Evolutionary conservation across 116 monocot species (phyloP).

Genomic region (Phalaenopsis hybrid): DNA sequence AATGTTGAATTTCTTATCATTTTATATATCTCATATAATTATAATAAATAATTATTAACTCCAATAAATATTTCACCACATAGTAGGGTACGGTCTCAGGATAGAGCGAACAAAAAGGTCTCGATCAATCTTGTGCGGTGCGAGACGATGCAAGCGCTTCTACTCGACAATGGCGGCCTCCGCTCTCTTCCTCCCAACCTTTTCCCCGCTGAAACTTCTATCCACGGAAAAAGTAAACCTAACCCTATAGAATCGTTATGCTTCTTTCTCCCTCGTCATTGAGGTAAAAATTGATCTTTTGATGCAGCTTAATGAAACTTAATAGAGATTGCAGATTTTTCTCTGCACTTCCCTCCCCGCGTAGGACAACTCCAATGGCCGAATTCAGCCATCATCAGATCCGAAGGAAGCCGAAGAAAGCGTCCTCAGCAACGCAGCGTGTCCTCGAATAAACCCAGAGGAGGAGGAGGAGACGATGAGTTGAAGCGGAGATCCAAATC

Average conservation of each 20-base stretch:
- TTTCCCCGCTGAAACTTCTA: not conserved
- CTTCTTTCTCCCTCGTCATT: conserved; percentile 11
- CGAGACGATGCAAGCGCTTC: conserved; percentile 12
- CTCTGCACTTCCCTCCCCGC: conserved; percentile 3
- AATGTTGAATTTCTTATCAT: too few relatives aligned
- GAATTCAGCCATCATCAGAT: conserved; percentile 18
- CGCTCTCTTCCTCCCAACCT: not conserved
- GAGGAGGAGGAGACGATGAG: not conserved
- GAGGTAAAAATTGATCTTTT: conserved; percentile 29
- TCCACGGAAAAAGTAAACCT: conserved; percentile 7
- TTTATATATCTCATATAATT: too few relatives aligned
- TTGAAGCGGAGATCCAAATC: conserved; percentile 20
- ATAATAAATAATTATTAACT: too few relatives aligned
- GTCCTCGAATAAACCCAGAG: not conserved
- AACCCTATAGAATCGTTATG: not conserved
- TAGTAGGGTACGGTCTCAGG: not conserved
- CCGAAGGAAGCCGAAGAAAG: conserved; percentile 29
- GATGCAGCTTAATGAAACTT: conserved; percentile 62
- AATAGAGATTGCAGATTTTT: conserved; percentile 47
- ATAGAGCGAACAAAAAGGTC: not conserved
- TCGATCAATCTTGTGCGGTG: not conserved
- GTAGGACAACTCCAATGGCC: conserved; percentile 1
- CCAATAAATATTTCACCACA: too few relatives aligned
- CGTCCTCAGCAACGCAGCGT: conserved; percentile 2
- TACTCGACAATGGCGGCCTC: conserved; percentile 3